phyloP scores from a whole-genome alignment of 1,284 basidiomycete species.

The Boletus albobrunnescens region DNA sequence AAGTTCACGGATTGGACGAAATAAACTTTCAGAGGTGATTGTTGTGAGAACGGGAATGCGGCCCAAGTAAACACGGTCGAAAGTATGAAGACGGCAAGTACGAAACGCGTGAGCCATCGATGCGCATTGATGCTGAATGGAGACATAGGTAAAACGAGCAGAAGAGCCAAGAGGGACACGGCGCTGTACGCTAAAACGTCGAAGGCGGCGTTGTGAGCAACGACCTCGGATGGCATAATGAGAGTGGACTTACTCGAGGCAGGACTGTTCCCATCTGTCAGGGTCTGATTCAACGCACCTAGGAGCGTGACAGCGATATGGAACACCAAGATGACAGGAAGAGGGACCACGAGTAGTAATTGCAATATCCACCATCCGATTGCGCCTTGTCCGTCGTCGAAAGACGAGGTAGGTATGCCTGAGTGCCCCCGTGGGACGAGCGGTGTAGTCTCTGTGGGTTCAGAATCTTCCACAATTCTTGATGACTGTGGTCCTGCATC shows the following conservation, averaged over 20 bases:
- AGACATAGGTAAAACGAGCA: conserved; percentile 56
- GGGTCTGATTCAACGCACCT: conserved; percentile 52
- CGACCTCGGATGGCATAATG: neutral
- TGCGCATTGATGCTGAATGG: conserved; percentile 61
- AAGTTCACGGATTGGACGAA: conserved; percentile 61
- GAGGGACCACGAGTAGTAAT: conserved; percentile 51
- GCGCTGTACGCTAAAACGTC: conserved; percentile 48
- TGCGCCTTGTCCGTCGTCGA: conserved; percentile 35
- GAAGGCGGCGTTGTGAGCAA: conserved; percentile 3
- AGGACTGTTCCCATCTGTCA: conserved; percentile 61
- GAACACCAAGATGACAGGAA: conserved; percentile 54
- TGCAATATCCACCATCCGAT: conserved; percentile 64
- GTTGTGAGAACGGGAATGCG: conserved; percentile 58
- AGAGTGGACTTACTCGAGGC: conserved; percentile 40
- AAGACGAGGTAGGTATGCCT: neutral
- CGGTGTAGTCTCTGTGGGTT: conserved; percentile 49
- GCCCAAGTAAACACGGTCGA: conserved; percentile 45
- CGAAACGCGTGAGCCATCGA: conserved; percentile 40
- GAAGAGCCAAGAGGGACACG: conserved; percentile 43
- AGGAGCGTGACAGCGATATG: conserved; percentile 53
- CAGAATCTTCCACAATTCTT: conserved; percentile 31
- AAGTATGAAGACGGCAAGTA: conserved; percentile 43
- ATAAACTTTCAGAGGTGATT: conserved; percentile 61
- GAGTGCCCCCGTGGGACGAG: conserved; percentile 39
- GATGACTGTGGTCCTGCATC: conserved; percentile 10